Percentiles rank a stretch among this genome's conserved stretches.
These are phyloP conservation scores for Pilatotrama ljubarskyi DNA, from an alignment of 768 basidiomycete genomes.

Conservation along the genomic window DNA sequence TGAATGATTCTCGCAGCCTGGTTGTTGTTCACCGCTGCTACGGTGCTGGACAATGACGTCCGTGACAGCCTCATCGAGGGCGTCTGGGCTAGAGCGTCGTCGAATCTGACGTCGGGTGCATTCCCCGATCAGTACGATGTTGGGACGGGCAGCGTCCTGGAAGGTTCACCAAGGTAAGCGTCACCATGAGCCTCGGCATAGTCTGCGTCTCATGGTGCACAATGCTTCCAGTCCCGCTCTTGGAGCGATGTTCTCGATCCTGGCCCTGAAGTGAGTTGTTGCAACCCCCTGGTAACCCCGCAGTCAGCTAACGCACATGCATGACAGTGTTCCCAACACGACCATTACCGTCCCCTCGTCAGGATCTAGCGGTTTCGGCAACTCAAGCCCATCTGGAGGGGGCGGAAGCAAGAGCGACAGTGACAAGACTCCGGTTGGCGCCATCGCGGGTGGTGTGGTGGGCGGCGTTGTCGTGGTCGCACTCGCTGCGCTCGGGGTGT, in stretches of 20 bases:
- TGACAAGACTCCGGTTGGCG: neutral
- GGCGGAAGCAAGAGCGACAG: neutral
- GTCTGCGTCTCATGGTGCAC: no score
- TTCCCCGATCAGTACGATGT: conserved; percentile 11
- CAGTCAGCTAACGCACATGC: neutral
- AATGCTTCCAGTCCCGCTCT: conserved; percentile 7
- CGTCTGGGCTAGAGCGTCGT: conserved; percentile 2
- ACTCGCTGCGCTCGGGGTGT: neutral
- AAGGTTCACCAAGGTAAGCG: conserved; percentile 10
- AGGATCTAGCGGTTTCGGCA: neutral
- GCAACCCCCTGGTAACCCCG: neutral
- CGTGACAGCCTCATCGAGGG: conserved; percentile 9
- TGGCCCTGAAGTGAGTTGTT: conserved; percentile 16
- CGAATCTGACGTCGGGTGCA: conserved; percentile 6
- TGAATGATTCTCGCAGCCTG: conserved; percentile 9
- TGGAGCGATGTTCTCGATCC: conserved; percentile 16
- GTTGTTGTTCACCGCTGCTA: conserved; percentile 17
- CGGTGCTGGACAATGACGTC: conserved; percentile 10
- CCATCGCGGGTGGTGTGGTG: conserved; percentile 16
- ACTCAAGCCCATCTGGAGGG: neutral
- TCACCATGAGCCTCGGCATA: neutral
- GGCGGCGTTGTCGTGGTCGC: conserved; percentile 4
- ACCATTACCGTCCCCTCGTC: neutral
- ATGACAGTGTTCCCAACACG: neutral
- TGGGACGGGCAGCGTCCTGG: neutral